These are phyloP conservation scores for Phaeodactylum tricornutum DNA, from an alignment of 108 stramenopile genomes.

Conservation along the genomic window DNA sequence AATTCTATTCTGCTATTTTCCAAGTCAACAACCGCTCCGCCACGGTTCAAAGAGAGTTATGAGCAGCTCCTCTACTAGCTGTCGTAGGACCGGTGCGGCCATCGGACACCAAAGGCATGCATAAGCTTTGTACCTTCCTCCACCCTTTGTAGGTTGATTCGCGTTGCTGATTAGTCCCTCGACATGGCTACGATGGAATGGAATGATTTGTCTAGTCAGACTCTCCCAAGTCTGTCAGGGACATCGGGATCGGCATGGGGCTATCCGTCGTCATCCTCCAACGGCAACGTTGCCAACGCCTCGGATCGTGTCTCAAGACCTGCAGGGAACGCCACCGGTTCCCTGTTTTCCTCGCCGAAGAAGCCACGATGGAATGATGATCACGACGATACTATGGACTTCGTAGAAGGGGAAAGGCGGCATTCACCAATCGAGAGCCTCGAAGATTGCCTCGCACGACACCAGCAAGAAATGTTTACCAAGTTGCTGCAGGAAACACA, in stretches of 20 bases:
- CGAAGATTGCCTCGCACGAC: constrained; percentile 8
- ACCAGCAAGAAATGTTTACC: constrained; percentile 21
- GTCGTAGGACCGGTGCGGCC: too few relatives aligned
- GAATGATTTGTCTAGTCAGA: constrained; percentile 14
- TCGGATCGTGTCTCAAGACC: constrained; percentile 1
- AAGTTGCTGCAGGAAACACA: constrained; percentile 15
- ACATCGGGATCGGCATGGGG: neutral
- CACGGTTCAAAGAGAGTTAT: neutral
- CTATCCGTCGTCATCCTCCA: constrained; percentile 2
- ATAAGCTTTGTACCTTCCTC: neutral
- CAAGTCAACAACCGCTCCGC: too few relatives aligned
- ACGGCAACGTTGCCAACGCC: constrained; percentile 14
- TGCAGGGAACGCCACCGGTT: neutral
- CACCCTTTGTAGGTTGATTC: neutral
- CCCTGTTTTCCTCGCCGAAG: neutral
- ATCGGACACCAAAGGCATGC: too few relatives aligned
- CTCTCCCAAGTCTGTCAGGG: constrained; percentile 23
- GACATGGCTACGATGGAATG: constrained; percentile 4
- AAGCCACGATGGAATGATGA: neutral
- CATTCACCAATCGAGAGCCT: constrained; percentile 1
- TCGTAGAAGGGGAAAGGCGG: neutral
- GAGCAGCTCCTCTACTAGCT: neutral
- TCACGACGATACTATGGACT: too few relatives aligned
- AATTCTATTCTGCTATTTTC: too few relatives aligned
- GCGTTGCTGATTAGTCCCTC: neutral